Percentiles rank a stretch among this genome's conserved stretches.
These are phyloP conservation scores for Botrytis byssoidea DNA, from an alignment of 2,329 filamentous ascomycete species.

Conservation along the genomic window DNA sequence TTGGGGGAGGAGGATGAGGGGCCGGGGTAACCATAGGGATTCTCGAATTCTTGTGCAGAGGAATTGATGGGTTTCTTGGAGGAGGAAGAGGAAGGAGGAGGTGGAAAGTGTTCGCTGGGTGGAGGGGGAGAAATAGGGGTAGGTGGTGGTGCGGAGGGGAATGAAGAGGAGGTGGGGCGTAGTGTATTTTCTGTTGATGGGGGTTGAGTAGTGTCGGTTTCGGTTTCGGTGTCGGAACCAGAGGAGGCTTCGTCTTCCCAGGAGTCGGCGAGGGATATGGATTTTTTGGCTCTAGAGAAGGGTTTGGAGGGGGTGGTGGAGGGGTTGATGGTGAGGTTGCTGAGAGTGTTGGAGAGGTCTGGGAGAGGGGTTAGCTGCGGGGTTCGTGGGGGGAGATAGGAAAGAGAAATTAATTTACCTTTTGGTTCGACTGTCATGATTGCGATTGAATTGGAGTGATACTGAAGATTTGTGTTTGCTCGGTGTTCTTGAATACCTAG, in stretches of 20 bases:
- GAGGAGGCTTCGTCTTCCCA: constrained; percentile 71
- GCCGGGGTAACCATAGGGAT: constrained; percentile 31
- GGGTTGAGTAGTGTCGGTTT: constrained; percentile 22
- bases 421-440: constrained; percentile 19
- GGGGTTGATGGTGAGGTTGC: constrained; percentile 27
- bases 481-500: background rate
- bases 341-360: constrained; percentile 31
- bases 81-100: constrained; percentile 4
- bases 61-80: background rate
- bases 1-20: background rate
- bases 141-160: constrained; percentile 59
- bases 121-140: constrained; percentile 60
- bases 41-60: constrained; percentile 22
- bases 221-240: constrained; percentile 32
- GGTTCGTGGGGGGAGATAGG: background rate
- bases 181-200: constrained; percentile 26
- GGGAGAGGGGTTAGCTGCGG: constrained; percentile 25
- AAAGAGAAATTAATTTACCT: constrained; percentile 2
- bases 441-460: background rate
- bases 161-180: constrained; percentile 28
- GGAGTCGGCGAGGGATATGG: constrained; percentile 56
- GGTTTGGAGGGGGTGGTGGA: constrained; percentile 28
- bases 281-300: constrained; percentile 35
- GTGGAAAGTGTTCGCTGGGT: constrained; percentile 14
- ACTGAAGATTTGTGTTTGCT: background rate